Conservation (phyloP, 495 filamentous ascomycete genomes). For the Penicillium coprophilum region DNA sequence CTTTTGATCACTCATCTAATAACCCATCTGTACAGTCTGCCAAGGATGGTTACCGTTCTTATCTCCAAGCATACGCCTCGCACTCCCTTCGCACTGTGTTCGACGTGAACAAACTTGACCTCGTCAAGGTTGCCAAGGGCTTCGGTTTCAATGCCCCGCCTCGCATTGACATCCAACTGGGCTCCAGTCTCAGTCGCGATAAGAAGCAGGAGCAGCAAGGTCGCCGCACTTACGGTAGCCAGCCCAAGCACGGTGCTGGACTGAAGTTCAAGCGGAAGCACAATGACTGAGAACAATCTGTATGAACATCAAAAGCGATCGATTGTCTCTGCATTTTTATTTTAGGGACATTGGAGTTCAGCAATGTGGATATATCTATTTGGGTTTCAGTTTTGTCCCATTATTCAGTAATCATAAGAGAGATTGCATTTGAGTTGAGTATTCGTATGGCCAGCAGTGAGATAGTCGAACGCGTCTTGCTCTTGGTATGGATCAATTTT, state of each 20-base stretch:
- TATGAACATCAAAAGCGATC: slow-evolving; percentile 28
- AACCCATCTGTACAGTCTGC: slow-evolving; percentile 47
- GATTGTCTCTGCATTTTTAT: slow-evolving; percentile 28
- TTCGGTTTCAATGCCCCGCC: slow-evolving; percentile 92
- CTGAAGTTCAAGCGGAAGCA: slow-evolving; percentile 50
- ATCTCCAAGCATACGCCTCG: slow-evolving; percentile 91
- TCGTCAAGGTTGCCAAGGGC: slow-evolving; percentile 88
- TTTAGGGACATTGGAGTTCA: slow-evolving; percentile 29
- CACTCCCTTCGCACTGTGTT: slow-evolving; percentile 89
- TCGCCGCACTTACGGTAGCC: slow-evolving; percentile 78
- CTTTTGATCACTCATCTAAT: slow-evolving; percentile 10
- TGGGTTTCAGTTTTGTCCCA: slow-evolving; percentile 20
- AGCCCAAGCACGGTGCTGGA: slow-evolving; percentile 50
- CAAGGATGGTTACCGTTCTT: slow-evolving; percentile 74
- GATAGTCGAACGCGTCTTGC: neutral
- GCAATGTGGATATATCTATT: slow-evolving; percentile 35
- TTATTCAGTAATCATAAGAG: neutral
- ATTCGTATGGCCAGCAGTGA: neutral
- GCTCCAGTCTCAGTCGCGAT: slow-evolving; percentile 81
- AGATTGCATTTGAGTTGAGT: neutral
- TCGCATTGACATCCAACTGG: slow-evolving; percentile 83
- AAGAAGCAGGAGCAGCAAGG: slow-evolving; percentile 74
- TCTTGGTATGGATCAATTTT: neutral
- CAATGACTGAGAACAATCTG: slow-evolving; percentile 27
- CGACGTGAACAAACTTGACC: slow-evolving; percentile 89